Percentiles rank a stretch among this genome's conserved stretches.
Conservation (phyloP, 805 yeast genomes). For the Clavispora asparagi region DNA sequence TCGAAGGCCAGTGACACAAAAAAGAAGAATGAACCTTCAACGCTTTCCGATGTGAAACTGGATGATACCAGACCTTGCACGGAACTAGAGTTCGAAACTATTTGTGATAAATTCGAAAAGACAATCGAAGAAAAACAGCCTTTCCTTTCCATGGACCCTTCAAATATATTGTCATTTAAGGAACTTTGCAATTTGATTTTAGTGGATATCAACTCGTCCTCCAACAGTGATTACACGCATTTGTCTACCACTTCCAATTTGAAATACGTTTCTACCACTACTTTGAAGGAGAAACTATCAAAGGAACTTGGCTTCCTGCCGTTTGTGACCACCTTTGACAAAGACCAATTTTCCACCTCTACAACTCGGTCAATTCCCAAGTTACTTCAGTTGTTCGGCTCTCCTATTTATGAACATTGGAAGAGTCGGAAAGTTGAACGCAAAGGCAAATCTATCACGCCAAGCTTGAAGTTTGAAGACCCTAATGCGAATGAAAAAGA, state of each 20-base stretch:
- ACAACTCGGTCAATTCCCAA: conserved; percentile 41
- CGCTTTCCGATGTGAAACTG: not conserved
- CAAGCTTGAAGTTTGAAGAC: conserved; percentile 78
- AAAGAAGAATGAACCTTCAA: conserved; percentile 5
- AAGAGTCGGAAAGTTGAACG: conserved; percentile 63
- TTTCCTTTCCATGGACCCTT: conserved; percentile 78
- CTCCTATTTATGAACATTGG: conserved; percentile 75
- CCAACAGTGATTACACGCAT: conserved; percentile 14
- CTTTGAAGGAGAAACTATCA: conserved; percentile 53
- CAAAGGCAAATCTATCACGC: conserved; percentile 66
- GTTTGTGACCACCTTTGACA: conserved; percentile 57
- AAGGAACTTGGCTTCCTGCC: conserved; percentile 51
- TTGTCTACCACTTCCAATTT: conserved; percentile 23
- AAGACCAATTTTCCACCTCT: conserved; percentile 17
- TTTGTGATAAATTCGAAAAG: conserved; percentile 69
- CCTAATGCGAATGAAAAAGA: conserved; percentile 73
- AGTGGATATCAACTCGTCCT: conserved; percentile 26
- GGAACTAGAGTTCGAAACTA: conserved; percentile 81
- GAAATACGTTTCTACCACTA: conserved; percentile 45
- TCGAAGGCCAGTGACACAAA: conserved; percentile 5
- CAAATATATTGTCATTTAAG: conserved; percentile 61
- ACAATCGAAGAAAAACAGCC: conserved; percentile 82
- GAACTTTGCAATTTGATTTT: conserved; percentile 56
- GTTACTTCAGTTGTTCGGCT: conserved; percentile 58
- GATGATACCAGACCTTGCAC: conserved; percentile 38